These are phyloP conservation scores for Chamaecyparis obtusa DNA, from an alignment of 75 land plant species.

Conservation along the genomic window DNA sequence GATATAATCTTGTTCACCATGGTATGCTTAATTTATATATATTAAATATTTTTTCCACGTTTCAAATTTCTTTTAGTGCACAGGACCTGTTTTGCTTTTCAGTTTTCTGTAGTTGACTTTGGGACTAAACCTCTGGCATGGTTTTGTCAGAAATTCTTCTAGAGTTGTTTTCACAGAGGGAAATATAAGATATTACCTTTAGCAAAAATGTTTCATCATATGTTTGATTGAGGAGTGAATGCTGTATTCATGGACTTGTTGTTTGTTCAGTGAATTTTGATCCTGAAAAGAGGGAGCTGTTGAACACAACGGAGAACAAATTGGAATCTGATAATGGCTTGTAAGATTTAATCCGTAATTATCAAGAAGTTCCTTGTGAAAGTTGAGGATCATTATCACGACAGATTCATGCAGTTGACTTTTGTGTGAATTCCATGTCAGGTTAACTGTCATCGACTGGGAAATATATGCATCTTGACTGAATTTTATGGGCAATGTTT, in stretches of 20 bases:
- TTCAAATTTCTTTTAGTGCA: background rate
- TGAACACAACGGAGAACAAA: background rate
- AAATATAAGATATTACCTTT: background rate
- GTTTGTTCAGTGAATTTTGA: background rate
- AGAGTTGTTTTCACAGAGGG: background rate
- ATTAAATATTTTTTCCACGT: background rate
- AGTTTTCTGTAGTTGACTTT: background rate
- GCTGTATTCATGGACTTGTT: background rate
- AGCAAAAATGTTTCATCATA: background rate
- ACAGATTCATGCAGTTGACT: background rate
- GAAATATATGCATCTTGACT: background rate
- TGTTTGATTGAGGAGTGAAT: background rate
- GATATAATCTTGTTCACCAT: background rate
- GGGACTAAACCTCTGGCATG: background rate
- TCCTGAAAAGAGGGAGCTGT: background rate
- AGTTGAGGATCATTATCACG: background rate
- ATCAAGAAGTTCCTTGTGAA: background rate
- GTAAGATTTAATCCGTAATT: background rate
- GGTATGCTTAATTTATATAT: background rate
- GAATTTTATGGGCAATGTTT: background rate
- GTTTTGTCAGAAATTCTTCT: constrained; percentile 2
- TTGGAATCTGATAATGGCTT: background rate
- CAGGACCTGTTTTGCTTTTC: background rate
- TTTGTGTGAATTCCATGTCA: background rate
- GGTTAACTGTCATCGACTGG: background rate